Conservation (phyloP, 495 filamentous ascomycete species). For the Penicillium crystallinum region DNA sequence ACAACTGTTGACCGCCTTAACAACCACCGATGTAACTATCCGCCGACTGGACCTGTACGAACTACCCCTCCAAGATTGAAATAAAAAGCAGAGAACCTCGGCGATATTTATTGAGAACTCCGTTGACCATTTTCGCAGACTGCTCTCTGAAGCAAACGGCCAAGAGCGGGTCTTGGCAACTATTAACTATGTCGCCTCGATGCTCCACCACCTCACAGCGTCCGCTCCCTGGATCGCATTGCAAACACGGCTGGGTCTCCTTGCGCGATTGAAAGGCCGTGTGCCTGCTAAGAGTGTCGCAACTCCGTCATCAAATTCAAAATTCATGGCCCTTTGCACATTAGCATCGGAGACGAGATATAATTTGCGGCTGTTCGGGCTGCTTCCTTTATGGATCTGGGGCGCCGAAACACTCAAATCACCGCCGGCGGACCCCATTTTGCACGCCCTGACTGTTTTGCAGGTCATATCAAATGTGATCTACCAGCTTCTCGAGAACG, state of each 20-base stretch:
- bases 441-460: constrained; percentile 52
- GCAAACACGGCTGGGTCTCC: constrained; percentile 32
- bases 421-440: constrained; percentile 42
- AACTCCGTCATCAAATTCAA: constrained; percentile 34
- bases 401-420: constrained; percentile 48
- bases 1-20: constrained; percentile 29
- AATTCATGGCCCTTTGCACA: constrained; percentile 46
- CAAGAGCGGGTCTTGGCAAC: constrained; percentile 35
- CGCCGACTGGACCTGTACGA: constrained; percentile 36
- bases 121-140: constrained; percentile 17
- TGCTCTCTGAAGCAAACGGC: constrained; percentile 31
- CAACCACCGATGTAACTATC: constrained; percentile 31
- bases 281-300: constrained; percentile 11
- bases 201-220: constrained; percentile 36
- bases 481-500: constrained; percentile 82
- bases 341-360: constrained; percentile 66
- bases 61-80: neutral
- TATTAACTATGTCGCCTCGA: constrained; percentile 36
- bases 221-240: constrained; percentile 36
- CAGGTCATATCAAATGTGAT: constrained; percentile 61
- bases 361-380: constrained; percentile 72
- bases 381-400: constrained; percentile 75
- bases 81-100: too few relatives aligned
- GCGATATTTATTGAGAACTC: neutral
- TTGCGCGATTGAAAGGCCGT: constrained; percentile 29